Conservation (phyloP, 2,329 filamentous ascomycete species). For the Leptographium galeiforme region DNA sequence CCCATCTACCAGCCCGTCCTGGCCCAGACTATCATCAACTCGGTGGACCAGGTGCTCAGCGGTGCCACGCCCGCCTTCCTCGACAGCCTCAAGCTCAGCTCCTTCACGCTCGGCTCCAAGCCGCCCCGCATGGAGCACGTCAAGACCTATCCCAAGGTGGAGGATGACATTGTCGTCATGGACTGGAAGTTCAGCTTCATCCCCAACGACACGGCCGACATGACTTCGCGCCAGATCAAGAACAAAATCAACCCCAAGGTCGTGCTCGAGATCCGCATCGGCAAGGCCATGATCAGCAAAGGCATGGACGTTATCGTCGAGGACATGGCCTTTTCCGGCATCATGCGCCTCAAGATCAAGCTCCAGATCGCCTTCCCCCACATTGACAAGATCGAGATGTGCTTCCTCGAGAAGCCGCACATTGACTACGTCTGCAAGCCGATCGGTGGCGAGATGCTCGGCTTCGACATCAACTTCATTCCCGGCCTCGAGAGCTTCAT, state of each 20-base stretch:
- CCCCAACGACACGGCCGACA: slow-evolving; percentile 81
- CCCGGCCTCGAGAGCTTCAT: slow-evolving; percentile 90
- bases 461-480: slow-evolving; percentile 98
- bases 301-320: slow-evolving; percentile 95
- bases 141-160: slow-evolving; percentile 91
- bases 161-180: slow-evolving; percentile 94
- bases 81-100: slow-evolving; percentile 86
- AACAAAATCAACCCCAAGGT: slow-evolving; percentile 97
- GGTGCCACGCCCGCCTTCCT: slow-evolving; percentile 84
- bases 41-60: slow-evolving; percentile 91
- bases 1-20: slow-evolving; percentile 94
- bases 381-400: slow-evolving; percentile 88
- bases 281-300: slow-evolving; percentile 94
- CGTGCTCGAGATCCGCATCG: slow-evolving; percentile 84
- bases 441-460: slow-evolving; percentile 84
- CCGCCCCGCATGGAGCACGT: slow-evolving; percentile 94
- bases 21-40: slow-evolving; percentile 80
- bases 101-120: slow-evolving; percentile 87
- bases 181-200: slow-evolving; percentile 99
- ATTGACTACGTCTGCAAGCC: slow-evolving; percentile 99
- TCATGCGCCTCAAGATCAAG: slow-evolving; percentile 97
- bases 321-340: slow-evolving; percentile 88
- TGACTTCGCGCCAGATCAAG: slow-evolving; percentile 80
- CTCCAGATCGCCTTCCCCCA: slow-evolving; percentile 92
- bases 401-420: slow-evolving; percentile 74